Evolutionary conservation across 805 yeast species (phyloP), one percentile per base, ranked within the genome.

Genomic region (Wickerhamomyces subpelliculosus): DNA sequence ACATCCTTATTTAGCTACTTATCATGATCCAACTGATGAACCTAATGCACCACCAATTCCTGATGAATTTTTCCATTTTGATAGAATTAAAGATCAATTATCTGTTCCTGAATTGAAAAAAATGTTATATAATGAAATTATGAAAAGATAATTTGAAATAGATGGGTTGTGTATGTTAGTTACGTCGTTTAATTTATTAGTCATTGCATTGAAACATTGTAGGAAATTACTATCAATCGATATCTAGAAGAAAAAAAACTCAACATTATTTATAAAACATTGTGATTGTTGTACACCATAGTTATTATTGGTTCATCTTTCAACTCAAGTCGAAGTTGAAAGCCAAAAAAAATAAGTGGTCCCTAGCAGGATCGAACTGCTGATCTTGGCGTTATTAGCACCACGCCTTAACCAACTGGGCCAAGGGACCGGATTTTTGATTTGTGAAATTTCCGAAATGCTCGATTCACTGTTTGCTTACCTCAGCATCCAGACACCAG

Each of bases 1-100:
- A 47, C 97, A 90, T 57, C 96, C 96, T 3, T 90, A 90, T 60
- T 67, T 90, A 38, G 64, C 71, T 36, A 73, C 84, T n/a, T 90
- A 90, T 62, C 97, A 90, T 60, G 97, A 90, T 54, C 95, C 96
- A 4, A 77, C 75, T 38, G 97, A 90, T 58, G 97, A 90, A 61
- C 97, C 97, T 0, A 70, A 69, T 27, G 88, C 93, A 26, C 76
- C 78, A 16, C 84, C 88, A 35, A 81, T 93, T 18, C 89, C 94
- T 0, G 78, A 79, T 29, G 88, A 83, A 48, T 88, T 90, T 58
- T 90, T 93, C 52, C 89, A 84, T 44, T 93, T 93, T 52, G 98
- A 93, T 59, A 73, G 75, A 49, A 68, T 73, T 43, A 89, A 89
- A 58, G 94, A 88, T 48, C 84, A 81, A 40, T 69, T 90, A 42